Base-by-base conservation (phyloP, 176 grass and related monocot genomes). In the Themeda triandra region DNA sequence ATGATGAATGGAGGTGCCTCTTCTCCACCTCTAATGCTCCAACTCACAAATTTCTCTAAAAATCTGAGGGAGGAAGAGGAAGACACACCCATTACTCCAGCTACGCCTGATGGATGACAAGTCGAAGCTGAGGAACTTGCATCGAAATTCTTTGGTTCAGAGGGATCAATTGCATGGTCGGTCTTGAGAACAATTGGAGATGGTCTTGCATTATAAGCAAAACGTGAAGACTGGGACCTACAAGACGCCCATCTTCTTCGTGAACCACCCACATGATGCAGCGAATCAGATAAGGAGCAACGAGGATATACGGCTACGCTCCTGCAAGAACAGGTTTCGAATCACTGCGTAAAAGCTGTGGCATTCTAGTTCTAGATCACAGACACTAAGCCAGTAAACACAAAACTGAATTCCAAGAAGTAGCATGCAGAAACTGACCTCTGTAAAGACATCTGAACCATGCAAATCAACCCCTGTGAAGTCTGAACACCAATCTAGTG, bases 61-160 rank as follows among this genome's bases (percentile, higher is more conserved):
- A 94, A 93, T 78, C 86, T 75, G 60, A 93, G 75, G 14, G 88
- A 94, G 40, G 89, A 83, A 42, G 39, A 23, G 28, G 87, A 71
- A n/a, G 90, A 94, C 62, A 85, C 72, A 19, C 95, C 90, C 63
- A 94, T 85, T 18, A 94, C 82, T 73, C 95, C 90, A 33, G 84
- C 78, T 49, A 87, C 76, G 27, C 88, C 74, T 21, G 89, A 76
- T 79, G 60, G 84, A 82, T 71, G 73, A 49, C 45, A 75, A 19
- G 79, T 10, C 31, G 60, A 75, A 87, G 87, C 44, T 76, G 87
- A 84, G 10, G 71, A 92, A 56, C 42, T 89, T 44, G 73, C 60
- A 75, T 84, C 54, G 8, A 69, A 69, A 67, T 80, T 83, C 83
- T 74, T 91, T 13, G 69, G 85, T 64, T 81, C 73, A 6, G 86